Conservation (phyloP, 1,139 yeast genomes). For the Lodderomyces parapsilosis region DNA sequence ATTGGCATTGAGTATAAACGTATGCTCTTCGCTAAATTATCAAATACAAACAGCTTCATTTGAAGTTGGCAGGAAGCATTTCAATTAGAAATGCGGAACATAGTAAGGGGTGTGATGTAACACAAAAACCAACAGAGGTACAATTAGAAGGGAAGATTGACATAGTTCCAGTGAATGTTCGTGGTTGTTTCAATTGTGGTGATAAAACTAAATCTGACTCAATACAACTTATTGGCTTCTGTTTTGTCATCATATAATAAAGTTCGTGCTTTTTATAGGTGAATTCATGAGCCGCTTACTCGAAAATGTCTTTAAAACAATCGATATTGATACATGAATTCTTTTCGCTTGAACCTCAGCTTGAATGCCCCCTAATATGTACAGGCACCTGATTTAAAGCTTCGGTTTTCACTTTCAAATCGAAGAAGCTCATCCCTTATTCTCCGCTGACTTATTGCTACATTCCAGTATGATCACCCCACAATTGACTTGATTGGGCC, state of each 20-base stretch:
- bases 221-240: background rate
- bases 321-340: background rate
- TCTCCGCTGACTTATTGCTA: background rate
- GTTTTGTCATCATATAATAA: background rate
- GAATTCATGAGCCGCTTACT: background rate
- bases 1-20: background rate
- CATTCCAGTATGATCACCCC: background rate
- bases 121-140: background rate
- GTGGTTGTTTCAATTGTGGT: background rate
- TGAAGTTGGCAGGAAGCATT: background rate
- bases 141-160: background rate
- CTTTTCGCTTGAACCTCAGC: background rate
- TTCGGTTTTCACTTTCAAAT: background rate
- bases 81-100: background rate
- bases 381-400: background rate
- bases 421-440: background rate
- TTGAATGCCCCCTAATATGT: background rate
- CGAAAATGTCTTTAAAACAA: background rate
- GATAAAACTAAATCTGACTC: background rate
- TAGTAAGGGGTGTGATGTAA: background rate
- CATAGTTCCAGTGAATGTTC: background rate
- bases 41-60: background rate
- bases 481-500: too few species aligned
- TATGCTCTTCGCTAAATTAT: background rate
- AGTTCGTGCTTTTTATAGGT: background rate